phyloP scores from a whole-genome alignment of 2,329 filamentous ascomycete species.

The Paraconiothyrium sp. region DNA sequence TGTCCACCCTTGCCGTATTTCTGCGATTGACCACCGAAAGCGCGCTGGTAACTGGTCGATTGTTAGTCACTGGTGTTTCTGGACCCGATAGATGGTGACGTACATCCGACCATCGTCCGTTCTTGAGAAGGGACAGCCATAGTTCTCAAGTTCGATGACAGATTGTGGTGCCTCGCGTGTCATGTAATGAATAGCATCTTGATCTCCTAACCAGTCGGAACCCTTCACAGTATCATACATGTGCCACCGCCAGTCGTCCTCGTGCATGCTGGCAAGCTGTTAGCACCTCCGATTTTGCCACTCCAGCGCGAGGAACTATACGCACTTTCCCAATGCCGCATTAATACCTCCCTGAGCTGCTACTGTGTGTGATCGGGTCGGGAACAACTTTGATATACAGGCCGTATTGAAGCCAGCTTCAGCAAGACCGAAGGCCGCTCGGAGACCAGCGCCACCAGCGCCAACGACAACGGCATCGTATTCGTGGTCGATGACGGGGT shows the following conservation, averaged over 20 bases:
- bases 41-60: constrained; percentile 82
- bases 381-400: constrained; percentile 87
- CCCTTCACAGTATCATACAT: constrained; percentile 99
- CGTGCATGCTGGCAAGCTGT: constrained; percentile 74
- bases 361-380: constrained; percentile 85
- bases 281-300: constrained; percentile 10
- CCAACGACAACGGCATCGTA: constrained; percentile 97
- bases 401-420: constrained; percentile 91
- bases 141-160: constrained; percentile 95
- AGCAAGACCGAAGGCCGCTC: constrained; percentile 84
- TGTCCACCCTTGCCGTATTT: constrained; percentile 96
- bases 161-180: constrained; percentile 91
- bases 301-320: constrained; percentile 17
- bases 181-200: constrained; percentile 99
- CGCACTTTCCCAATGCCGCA: constrained; percentile 79
- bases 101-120: constrained; percentile 96
- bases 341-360: constrained; percentile 83
- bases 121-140: constrained; percentile 95
- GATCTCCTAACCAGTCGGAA: constrained; percentile 96
- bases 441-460: constrained; percentile 81
- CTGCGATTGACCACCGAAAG: constrained; percentile 96
- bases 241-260: constrained; percentile 99
- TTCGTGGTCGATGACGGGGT: constrained; percentile 98
- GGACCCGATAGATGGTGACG: constrained; percentile 23
- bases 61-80: constrained; percentile 19